Base-by-base conservation (phyloP, 2,329 filamentous ascomycete species). In the Geosmithia morbida region DNA sequence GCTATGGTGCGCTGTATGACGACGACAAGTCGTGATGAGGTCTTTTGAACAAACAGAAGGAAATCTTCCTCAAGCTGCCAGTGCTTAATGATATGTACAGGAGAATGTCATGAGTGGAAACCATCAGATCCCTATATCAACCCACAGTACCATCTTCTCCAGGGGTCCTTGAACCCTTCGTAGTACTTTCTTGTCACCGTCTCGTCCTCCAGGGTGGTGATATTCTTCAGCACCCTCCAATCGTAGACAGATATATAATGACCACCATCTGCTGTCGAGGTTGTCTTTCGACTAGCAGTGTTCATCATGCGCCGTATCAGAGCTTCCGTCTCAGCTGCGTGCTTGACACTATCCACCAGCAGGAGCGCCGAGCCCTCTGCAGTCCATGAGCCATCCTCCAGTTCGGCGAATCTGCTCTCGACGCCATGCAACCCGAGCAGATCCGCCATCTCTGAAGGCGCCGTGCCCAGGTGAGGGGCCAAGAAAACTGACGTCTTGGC, bases 1-100 rank as follows among this genome's bases (percentile, higher is more conserved):
- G 70, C 8, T 83, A 83, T 56, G 56, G 72, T 8, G 64, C 69
- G 19, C 51, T 81, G 53, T 81, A 81, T 55, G 60, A 66, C 30
- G 60, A 66, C 30, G 64, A 70, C 19, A 59, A 67, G 47, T 42
- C 41, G 26, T 45, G 22, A 19, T 26, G 22, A n/a, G n/a, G n/a
- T n/a, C n/a, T n/a, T 26, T 26, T 26, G 4, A 5, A 26, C 22
- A 26, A n/a, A n/a, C n/a, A n/a, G n/a, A n/a, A n/a, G n/a, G n/a
- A n/a, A n/a, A n/a, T n/a, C n/a, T n/a, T n/a, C n/a, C n/a, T n/a
- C n/a, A n/a, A n/a, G n/a, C n/a, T n/a, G n/a, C n/a, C n/a, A n/a
- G n/a, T n/a, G n/a, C n/a, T n/a, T n/a, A n/a, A n/a, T n/a, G n/a
- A n/a, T n/a, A n/a, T n/a, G n/a, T n/a, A n/a, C n/a, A n/a, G n/a